A percentile compares a stretch with the other conserved stretches of the same genome.
Conservation (phyloP, 2,329 filamentous ascomycete species). For the Xylariales sp. region DNA sequence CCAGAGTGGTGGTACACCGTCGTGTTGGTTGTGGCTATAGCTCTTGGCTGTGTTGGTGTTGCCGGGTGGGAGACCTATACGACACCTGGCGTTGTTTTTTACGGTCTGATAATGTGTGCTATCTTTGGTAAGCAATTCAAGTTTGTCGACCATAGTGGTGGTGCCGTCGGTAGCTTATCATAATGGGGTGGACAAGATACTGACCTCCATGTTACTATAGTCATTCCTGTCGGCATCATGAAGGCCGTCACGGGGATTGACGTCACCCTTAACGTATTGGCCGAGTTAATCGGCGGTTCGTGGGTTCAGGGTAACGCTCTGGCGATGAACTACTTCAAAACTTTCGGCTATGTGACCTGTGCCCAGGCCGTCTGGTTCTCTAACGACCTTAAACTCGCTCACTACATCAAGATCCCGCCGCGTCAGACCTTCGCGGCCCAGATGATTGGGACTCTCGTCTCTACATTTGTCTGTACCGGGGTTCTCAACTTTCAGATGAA, state of each 20-base stretch:
- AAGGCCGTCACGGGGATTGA: conserved; percentile 49
- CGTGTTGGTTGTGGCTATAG: conserved; percentile 34
- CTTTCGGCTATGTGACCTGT: conserved; percentile 32
- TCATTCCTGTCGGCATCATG: conserved; percentile 48
- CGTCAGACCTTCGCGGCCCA: conserved; percentile 56
- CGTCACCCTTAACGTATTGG: conserved; percentile 48
- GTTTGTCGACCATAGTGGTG: too few relatives aligned
- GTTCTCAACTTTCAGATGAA: conserved; percentile 34
- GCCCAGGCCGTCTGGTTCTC: conserved; percentile 21
- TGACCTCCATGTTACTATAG: conserved; percentile 43
- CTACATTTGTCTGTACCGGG: conserved; percentile 45
- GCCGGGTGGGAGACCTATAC: conserved; percentile 46
- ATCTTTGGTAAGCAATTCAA: too few relatives aligned
- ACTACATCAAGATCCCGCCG: conserved; percentile 59
- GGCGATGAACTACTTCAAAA: conserved; percentile 53
- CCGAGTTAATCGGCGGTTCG: conserved; percentile 50
- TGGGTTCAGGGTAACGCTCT: conserved; percentile 45
- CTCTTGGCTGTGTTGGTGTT: conserved; percentile 41
- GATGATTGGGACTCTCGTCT: conserved; percentile 52
- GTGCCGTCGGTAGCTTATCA: too few relatives aligned
- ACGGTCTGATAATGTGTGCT: too few relatives aligned
- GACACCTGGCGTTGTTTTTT: conserved; percentile 45
- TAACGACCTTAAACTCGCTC: conserved; percentile 41
- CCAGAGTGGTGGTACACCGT: conserved; percentile 53
- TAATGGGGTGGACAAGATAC: too few relatives aligned